These are phyloP conservation scores for Kodamaea leandrae DNA, from an alignment of 805 yeast species.

Conservation along the genomic window DNA sequence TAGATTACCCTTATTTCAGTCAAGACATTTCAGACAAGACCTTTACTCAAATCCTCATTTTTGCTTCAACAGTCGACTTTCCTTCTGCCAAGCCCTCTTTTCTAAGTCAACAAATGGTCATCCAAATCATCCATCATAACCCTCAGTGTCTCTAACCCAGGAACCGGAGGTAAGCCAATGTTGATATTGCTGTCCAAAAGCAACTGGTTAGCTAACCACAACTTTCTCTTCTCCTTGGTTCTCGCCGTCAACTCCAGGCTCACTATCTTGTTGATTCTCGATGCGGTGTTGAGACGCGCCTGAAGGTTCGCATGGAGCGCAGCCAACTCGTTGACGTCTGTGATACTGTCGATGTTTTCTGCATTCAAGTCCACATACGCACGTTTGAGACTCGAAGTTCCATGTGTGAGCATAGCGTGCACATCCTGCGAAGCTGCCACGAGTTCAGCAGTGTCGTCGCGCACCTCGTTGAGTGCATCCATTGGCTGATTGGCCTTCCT, in stretches of 20 bases:
- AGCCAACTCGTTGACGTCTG: conserved; percentile 19
- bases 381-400: conserved; percentile 1
- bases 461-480: conserved; percentile 5
- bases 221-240: conserved; percentile 30
- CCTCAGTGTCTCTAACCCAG: conserved; percentile 13
- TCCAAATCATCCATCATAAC: conserved; percentile 18
- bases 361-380: conserved; percentile 5
- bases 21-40: too few species aligned
- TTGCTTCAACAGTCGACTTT: too few species aligned
- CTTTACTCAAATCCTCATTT: too few species aligned
- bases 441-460: conserved; percentile 11
- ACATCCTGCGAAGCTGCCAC: conserved; percentile 5
- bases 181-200: conserved; percentile 42
- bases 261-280: conserved; percentile 37
- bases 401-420: conserved; percentile 4
- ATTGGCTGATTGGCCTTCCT: conserved; percentile 12
- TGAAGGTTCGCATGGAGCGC: conserved; percentile 26
- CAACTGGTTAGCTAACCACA: conserved; percentile 43
- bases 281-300: conserved; percentile 35
- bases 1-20: too few species aligned
- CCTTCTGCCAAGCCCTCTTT: too few species aligned
- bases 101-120: conserved; percentile 10
- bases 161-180: conserved; percentile 32
- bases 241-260: conserved; percentile 25
- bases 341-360: conserved; percentile 6